A percentile compares a stretch with the other conserved stretches of the same genome.
Evolutionary conservation across 768 basidiomycete species (phyloP).

Genomic region (Pisolithus albus): DNA sequence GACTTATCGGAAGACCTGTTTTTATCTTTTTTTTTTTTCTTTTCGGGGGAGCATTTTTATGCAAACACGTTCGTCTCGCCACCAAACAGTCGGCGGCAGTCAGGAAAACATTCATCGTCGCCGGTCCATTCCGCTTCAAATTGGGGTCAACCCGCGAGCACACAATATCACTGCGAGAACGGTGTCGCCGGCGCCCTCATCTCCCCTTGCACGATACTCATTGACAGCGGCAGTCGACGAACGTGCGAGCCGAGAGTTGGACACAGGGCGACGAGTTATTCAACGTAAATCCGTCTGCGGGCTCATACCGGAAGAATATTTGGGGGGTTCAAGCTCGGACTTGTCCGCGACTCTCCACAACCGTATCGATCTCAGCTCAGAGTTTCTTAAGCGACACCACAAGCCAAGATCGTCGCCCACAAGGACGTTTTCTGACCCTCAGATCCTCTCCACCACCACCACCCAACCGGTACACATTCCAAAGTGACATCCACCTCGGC

Average conservation of each 20-base stretch:
- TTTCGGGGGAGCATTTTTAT: constrained; percentile 12
- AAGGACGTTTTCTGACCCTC: constrained; percentile 44
- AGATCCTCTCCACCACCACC: constrained; percentile 58
- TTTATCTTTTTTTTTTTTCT: constrained; percentile 3
- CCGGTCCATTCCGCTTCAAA: constrained; percentile 11
- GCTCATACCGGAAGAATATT: constrained; percentile 28
- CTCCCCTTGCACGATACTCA: constrained; percentile 18
- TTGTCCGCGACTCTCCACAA: constrained; percentile 28
- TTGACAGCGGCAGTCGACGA: constrained; percentile 2
- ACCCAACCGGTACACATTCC: constrained; percentile 54
- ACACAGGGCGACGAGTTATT: constrained; percentile 2
- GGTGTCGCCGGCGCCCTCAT: constrained; percentile 9
- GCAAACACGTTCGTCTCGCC: constrained; percentile 31
- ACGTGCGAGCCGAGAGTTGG: constrained; percentile 5
- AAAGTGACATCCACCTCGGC: constrained; percentile 33
- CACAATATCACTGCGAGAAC: neutral
- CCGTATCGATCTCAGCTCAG: constrained; percentile 29
- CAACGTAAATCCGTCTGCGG: constrained; percentile 22
- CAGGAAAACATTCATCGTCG: constrained; percentile 13
- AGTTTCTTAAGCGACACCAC: constrained; percentile 59
- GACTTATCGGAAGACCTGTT: constrained; percentile 1
- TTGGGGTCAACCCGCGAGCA: neutral
- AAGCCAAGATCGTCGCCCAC: constrained; percentile 39
- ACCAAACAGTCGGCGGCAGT: constrained; percentile 11
- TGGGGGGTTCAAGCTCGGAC: constrained; percentile 21